Percentiles rank a stretch among this genome's conserved stretches.
phyloP scores from a whole-genome alignment of 1,284 basidiomycete species.

The Stereum hirsutum region DNA sequence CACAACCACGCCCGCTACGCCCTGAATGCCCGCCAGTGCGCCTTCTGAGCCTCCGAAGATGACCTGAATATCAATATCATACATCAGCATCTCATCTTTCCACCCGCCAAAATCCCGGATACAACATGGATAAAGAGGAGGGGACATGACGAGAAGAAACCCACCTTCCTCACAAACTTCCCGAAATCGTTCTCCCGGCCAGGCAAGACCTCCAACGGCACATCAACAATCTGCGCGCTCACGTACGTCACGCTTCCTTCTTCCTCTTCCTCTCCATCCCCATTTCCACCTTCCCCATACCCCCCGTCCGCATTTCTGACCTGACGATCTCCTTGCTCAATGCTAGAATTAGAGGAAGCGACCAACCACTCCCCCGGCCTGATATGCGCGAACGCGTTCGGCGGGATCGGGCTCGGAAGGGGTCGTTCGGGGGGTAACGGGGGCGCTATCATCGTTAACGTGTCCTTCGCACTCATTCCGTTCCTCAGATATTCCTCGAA shows the following conservation, averaged over 20 bases:
- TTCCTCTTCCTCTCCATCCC: conserved; percentile 34
- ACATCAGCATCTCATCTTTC: too few relatives aligned
- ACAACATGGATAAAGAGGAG: neutral
- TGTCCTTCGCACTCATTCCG: conserved; percentile 48
- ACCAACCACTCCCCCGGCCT: conserved; percentile 59
- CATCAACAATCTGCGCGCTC: conserved; percentile 54
- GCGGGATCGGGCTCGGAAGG: conserved; percentile 55
- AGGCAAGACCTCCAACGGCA: conserved; percentile 65
- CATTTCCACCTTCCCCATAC: conserved; percentile 20
- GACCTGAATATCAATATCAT: too few relatives aligned
- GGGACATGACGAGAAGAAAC: conserved; percentile 8
- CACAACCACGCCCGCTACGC: conserved; percentile 52
- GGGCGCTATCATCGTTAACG: neutral
- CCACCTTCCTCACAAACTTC: conserved; percentile 64
- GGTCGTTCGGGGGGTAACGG: conserved; percentile 34
- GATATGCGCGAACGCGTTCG: conserved; percentile 67
- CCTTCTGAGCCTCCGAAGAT: conserved; percentile 57
- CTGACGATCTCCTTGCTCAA: neutral
- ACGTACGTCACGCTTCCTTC: conserved; percentile 49
- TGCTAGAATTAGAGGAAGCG: conserved; percentile 17
- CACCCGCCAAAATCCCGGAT: too few relatives aligned
- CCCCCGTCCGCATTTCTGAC: conserved; percentile 33
- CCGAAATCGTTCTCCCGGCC: conserved; percentile 67
- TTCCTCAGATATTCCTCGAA: conserved; percentile 64
- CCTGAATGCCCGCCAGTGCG: conserved; percentile 61